Evolutionary conservation across 331 rosid species (phyloP), one percentile per base, ranked within the genome.

Genomic region (Acacia pycnantha): DNA sequence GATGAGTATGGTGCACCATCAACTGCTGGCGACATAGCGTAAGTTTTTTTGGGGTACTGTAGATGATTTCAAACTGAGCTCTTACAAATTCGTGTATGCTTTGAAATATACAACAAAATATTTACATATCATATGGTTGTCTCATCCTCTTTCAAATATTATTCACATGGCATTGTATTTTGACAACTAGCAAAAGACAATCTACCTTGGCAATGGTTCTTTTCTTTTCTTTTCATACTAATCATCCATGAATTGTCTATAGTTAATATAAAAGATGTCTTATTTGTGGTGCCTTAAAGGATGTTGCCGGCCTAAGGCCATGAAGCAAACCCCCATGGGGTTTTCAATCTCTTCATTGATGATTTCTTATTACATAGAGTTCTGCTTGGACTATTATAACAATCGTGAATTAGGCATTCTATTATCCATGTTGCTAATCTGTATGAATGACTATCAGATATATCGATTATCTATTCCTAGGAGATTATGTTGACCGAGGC

Each of bases 1-100:
- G 99, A 96, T 83, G 99, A 96, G 97, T 96, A 96, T 81, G 99
- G 99, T 47, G 76, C 99, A 61, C 99, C 99, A 78, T 96, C 99
- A 59, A 96, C 99, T 74, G 99, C 99, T 46, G 99, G 99, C 80
- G 99, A 96, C 84, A 96, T 96, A 9, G 94, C 99, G 99, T 96
- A 89, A 91, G 99, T 92, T 62, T 54, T 82, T 85, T 78, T 40
- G 73, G 33, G 33, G 74, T 48, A 44, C 16, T 37, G 27, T 16
- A 21, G 75, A 70, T 78, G 72, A 64, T 51, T 83, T 81, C 74
- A 69, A 37, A 2, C 56, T 40, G 35, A 56, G 66, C 65, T 69
- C 82, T 37, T 68, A 68, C 27, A 66, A 33, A n/a, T 80, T 8
- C 6, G 77, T 50, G 4, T 4, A 26, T 56, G 64, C 26, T 72